These are phyloP conservation scores for Dicorynia guianensis DNA, from an alignment of 306 rosid species.

Conservation along the genomic window DNA sequence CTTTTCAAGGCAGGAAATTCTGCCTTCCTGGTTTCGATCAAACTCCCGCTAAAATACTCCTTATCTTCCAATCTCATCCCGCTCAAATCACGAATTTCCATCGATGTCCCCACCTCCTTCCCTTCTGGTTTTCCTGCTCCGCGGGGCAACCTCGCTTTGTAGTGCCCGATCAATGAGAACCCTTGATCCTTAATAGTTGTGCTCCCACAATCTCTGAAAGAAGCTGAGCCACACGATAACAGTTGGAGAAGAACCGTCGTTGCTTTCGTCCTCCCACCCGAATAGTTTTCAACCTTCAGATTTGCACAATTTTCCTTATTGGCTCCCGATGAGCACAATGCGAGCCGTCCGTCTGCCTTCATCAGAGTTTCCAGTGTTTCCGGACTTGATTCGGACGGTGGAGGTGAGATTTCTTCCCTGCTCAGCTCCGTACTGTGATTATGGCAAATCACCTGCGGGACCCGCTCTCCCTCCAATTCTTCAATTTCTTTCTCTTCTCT, in stretches of 20 bases:
- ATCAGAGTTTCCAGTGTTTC: conserved; percentile 85
- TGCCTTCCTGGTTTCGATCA: conserved; percentile 70
- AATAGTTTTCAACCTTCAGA: conserved; percentile 56
- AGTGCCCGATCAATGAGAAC: conserved; percentile 66
- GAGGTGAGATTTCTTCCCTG: conserved; percentile 95
- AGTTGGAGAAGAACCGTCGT: conserved; percentile 82
- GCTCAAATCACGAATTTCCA: conserved; percentile 52
- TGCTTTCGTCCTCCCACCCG: conserved; percentile 75
- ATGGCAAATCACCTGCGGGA: conserved; percentile 35
- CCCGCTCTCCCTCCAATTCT: conserved; percentile 43
- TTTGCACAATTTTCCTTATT: conserved; percentile 39
- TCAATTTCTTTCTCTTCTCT: conserved; percentile 50
- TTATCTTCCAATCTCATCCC: conserved; percentile 84
- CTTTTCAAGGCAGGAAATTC: conserved; percentile 68
- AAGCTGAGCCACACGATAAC: conserved; percentile 84
- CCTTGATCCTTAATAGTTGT: conserved; percentile 63
- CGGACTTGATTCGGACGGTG: conserved; percentile 96
- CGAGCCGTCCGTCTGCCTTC: conserved; percentile 79
- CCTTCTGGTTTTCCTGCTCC: conserved; percentile 52
- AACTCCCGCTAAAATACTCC: conserved; percentile 92
- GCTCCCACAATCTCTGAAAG: conserved; percentile 75
- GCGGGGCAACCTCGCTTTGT: conserved; percentile 67
- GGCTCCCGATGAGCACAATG: conserved; percentile 40
- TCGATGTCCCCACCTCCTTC: conserved; percentile 51
- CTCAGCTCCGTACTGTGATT: conserved; percentile 75